A percentile compares a stretch with the other conserved stretches of the same genome.
Conservation (phyloP, 805 yeast species). For the Candida nemodendra region DNA sequence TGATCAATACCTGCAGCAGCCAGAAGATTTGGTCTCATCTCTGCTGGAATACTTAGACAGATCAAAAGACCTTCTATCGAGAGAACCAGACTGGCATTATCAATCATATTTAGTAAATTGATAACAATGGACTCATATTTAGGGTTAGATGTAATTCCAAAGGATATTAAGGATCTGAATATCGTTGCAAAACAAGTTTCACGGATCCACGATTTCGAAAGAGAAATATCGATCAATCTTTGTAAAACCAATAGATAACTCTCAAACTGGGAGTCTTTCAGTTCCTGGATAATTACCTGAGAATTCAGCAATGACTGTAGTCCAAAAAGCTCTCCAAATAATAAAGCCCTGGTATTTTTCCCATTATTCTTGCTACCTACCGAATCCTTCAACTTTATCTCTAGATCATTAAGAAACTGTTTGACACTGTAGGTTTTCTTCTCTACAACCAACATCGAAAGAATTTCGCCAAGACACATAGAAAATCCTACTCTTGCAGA, state of each 20-base stretch:
- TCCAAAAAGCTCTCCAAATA: constrained; percentile 86
- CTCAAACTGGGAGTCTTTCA: constrained; percentile 21
- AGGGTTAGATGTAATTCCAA: constrained; percentile 21
- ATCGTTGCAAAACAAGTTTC: constrained; percentile 78
- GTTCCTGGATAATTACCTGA: constrained; percentile 33
- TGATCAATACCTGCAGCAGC: constrained; percentile 25
- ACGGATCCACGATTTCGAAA: constrained; percentile 76
- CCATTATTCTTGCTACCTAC: constrained; percentile 58
- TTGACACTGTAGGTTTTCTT: constrained; percentile 37
- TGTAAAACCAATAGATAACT: constrained; percentile 43
- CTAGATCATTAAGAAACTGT: constrained; percentile 36
- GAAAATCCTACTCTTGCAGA: constrained; percentile 87
- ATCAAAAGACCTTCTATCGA: constrained; percentile 82
- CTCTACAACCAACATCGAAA: constrained; percentile 33
- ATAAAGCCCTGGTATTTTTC: constrained; percentile 72
- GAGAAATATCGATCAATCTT: constrained; percentile 55
- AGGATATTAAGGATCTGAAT: constrained; percentile 45
- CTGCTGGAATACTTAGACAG: constrained; percentile 51
- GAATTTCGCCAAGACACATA: constrained; percentile 75
- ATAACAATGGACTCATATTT: constrained; percentile 16
- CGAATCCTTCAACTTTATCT: constrained; percentile 36
- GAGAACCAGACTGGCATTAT: constrained; percentile 53
- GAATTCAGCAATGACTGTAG: constrained; percentile 70
- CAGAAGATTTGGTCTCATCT: constrained; percentile 17
- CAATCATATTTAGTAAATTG: constrained; percentile 39